Conservation (phyloP, 495 filamentous ascomycete species). For the Glutinoglossum americanum region DNA sequence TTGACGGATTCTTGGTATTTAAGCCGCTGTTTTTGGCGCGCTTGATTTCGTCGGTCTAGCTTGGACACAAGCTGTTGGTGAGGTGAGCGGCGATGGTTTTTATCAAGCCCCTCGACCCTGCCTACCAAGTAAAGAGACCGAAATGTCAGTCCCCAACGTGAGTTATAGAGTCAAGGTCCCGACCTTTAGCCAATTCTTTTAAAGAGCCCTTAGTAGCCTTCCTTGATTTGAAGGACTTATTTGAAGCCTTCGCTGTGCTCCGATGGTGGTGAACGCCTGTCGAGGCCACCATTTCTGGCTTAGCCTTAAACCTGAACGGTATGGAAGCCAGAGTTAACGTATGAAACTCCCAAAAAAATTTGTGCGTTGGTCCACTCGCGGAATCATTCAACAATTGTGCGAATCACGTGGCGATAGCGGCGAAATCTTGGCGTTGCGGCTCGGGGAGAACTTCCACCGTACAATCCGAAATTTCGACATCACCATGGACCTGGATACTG, state of each 20-base stretch:
- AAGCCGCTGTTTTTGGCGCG: constrained; percentile 57
- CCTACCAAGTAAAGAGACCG: constrained; percentile 17
- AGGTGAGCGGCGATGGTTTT: constrained; percentile 56
- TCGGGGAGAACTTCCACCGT: neutral
- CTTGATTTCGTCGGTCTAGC: constrained; percentile 80
- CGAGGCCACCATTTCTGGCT: constrained; percentile 41
- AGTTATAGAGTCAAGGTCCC: neutral
- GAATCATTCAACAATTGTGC: neutral
- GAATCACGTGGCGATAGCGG: neutral
- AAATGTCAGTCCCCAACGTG: neutral
- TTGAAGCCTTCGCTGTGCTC: constrained; percentile 60
- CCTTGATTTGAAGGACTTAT: constrained; percentile 81
- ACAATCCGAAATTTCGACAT: neutral
- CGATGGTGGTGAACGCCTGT: constrained; percentile 60
- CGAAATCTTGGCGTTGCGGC: neutral
- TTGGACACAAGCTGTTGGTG: constrained; percentile 97
- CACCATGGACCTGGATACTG: neutral
- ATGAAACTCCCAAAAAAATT: neutral
- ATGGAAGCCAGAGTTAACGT: constrained; percentile 34
- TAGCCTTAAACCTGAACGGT: constrained; percentile 74
- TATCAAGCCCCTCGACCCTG: constrained; percentile 34
- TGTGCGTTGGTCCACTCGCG: neutral
- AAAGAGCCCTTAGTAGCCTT: constrained; percentile 74
- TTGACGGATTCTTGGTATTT: constrained; percentile 65
- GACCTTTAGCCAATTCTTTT: constrained; percentile 68